phyloP scores from a whole-genome alignment of 2,329 filamentous ascomycete genomes.

The Cladosporium phlei region DNA sequence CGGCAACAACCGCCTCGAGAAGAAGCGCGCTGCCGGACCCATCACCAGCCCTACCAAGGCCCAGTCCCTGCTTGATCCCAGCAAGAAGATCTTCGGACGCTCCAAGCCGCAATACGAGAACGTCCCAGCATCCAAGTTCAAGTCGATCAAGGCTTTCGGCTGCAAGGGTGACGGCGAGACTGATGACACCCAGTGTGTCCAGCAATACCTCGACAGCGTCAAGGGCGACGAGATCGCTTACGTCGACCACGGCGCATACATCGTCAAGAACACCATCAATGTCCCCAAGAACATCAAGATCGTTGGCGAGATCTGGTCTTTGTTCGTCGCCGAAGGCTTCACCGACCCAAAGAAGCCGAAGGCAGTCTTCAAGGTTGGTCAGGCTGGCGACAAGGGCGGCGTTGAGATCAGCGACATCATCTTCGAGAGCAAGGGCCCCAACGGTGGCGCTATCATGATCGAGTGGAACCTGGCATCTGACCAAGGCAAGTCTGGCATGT shows the following conservation, averaged over 20 bases:
- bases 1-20: conserved; percentile 44
- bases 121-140: conserved; percentile 62
- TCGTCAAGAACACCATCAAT: conserved; percentile 51
- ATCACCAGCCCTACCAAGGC: conserved; percentile 56
- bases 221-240: conserved; percentile 55
- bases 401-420: conserved; percentile 88
- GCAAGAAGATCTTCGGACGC: conserved; percentile 71
- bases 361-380: conserved; percentile 77
- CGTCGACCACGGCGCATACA: conserved; percentile 60
- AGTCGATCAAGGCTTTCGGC: conserved; percentile 73
- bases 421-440: conserved; percentile 75
- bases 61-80: conserved; percentile 55
- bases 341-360: conserved; percentile 68
- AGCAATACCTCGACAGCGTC: conserved; percentile 66
- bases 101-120: conserved; percentile 84
- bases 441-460: conserved; percentile 83
- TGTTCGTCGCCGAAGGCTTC: conserved; percentile 55
- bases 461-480: conserved; percentile 79
- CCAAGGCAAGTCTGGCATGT: conserved; percentile 72
- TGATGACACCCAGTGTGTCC: conserved; percentile 82
- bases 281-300: conserved; percentile 49
- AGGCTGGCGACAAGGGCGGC: conserved; percentile 67
- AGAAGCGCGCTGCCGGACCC: conserved; percentile 23
- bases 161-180: conserved; percentile 82
- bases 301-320: conserved; percentile 53